Conservation (phyloP, 169 alveolate species). For the Plasmodium sp. region DNA sequence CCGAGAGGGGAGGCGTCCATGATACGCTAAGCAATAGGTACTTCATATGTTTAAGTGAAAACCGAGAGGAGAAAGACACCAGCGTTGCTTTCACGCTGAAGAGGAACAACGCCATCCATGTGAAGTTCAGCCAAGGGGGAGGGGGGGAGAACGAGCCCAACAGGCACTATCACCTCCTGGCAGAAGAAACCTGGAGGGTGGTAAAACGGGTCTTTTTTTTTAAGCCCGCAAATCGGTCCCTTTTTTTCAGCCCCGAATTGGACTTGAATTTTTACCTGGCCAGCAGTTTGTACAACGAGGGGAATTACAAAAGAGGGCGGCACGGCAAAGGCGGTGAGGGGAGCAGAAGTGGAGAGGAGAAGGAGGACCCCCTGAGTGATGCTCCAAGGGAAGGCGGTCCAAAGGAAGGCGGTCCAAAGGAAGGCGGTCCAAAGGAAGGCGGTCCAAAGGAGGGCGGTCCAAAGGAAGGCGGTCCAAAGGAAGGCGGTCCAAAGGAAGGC, state of each 20-base stretch:
- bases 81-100: slow-evolving; percentile 21
- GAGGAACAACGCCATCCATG: slow-evolving; percentile 24
- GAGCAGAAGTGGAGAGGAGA: background rate
- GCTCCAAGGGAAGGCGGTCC: background rate
- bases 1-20: background rate
- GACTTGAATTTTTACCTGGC: slow-evolving; percentile 70
- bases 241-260: slow-evolving; percentile 46
- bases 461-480: too few species aligned
- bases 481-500: too few species aligned
- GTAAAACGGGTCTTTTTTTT: slow-evolving; percentile 14
- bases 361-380: background rate
- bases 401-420: too few species aligned
- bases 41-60: slow-evolving; percentile 37
- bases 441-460: too few species aligned
- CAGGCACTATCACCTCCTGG: background rate
- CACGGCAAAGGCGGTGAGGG: background rate
- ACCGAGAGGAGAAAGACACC: background rate
- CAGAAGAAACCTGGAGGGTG: slow-evolving; percentile 36
- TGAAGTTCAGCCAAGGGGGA: slow-evolving; percentile 11
- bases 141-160: background rate
- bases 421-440: too few species aligned
- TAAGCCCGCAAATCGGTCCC: background rate
- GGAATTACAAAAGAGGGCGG: slow-evolving; percentile 27
- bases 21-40: slow-evolving; percentile 20
- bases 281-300: slow-evolving; percentile 48